A percentile compares a stretch with the other conserved stretches of the same genome.
Evolutionary conservation across 108 stramenopile species (phyloP).

Genomic region (Skeletonema tropicum): DNA sequence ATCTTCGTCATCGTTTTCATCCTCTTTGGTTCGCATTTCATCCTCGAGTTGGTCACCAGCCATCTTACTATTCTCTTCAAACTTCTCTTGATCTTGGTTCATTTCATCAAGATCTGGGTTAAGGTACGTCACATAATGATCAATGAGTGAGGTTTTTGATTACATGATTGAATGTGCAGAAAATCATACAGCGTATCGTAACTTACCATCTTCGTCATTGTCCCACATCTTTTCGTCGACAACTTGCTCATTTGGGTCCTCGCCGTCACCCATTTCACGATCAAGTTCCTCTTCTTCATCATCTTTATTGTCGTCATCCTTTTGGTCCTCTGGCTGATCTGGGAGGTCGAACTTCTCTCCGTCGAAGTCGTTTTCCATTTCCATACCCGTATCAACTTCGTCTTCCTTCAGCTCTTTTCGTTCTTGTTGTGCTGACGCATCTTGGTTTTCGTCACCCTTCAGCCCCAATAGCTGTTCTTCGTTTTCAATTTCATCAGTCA

Average conservation of each 20-base stretch:
- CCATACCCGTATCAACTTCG: constrained; percentile 97
- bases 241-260: constrained; percentile 88
- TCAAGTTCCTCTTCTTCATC: constrained; percentile 95
- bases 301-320: constrained; percentile 64
- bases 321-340: constrained; percentile 78
- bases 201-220: constrained; percentile 78
- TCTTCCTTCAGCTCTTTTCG: constrained; percentile 87
- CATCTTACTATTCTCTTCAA: constrained; percentile 90
- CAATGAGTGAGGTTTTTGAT: not conserved
- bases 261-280: constrained; percentile 97
- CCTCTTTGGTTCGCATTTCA: constrained; percentile 94
- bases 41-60: constrained; percentile 86
- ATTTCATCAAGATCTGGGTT: constrained; percentile 78
- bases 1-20: constrained; percentile 60
- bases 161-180: not conserved
- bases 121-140: not conserved
- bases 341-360: constrained; percentile 95
- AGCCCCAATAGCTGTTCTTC: constrained; percentile 97
- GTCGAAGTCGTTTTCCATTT: constrained; percentile 97
- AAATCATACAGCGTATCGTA: not conserved
- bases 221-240: constrained; percentile 98
- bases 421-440: constrained; percentile 52
- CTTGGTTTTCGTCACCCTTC: constrained; percentile 80
- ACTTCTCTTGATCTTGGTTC: constrained; percentile 89
- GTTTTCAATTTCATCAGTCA: constrained; percentile 96